phyloP scores from a whole-genome alignment of 441 rosid genomes.

The Croton setiger region DNA sequence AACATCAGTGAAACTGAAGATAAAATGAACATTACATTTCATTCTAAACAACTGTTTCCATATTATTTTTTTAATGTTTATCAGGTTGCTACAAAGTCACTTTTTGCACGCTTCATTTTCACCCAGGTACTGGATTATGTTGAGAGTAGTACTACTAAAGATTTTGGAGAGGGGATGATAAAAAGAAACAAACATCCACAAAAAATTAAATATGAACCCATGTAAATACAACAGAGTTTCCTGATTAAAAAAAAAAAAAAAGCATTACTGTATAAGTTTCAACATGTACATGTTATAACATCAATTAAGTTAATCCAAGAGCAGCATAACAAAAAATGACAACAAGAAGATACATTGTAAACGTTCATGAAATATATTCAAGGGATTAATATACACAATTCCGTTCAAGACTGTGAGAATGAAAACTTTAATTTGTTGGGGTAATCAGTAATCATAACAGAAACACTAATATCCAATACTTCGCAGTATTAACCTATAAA shows the following conservation, averaged over 20 bases:
- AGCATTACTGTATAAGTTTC: no score
- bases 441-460: no score
- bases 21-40: neutral
- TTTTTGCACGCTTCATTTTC: neutral
- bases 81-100: neutral
- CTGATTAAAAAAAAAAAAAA: no score
- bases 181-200: neutral
- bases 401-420: neutral
- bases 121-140: neutral
- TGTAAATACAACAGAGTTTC: neutral
- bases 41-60: neutral
- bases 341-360: neutral
- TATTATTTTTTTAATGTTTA: neutral
- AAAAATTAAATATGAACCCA: neutral
- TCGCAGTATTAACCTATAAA: no score
- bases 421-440: no score
- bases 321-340: neutral
- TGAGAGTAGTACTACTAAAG: neutral
- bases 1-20: constrained; percentile 10
- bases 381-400: constrained; percentile 1
- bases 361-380: neutral
- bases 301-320: no score
- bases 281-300: no score
- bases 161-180: neutral
- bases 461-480: no score